Percentiles rank a stretch among this genome's conserved stretches.
Evolutionary conservation across 2,329 filamentous ascomycete species (phyloP).

Genomic region (Exophiala sp.): DNA sequence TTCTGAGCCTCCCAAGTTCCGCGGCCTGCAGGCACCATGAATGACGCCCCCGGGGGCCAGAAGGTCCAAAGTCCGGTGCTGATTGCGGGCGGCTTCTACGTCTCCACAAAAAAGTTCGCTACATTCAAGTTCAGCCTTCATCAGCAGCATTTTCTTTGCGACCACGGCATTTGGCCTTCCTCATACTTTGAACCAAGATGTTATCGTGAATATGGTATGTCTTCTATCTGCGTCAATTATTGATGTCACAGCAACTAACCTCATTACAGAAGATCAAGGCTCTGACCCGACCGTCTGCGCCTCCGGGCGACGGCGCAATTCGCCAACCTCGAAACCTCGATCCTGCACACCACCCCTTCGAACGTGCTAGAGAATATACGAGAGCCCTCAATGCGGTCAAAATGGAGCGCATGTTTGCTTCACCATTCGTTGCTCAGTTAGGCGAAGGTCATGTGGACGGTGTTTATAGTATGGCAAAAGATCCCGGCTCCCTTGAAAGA

Average conservation of each 20-base stretch:
- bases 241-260: neutral
- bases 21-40: neutral
- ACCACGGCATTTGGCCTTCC: neutral
- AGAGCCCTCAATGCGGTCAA: slow-evolving; percentile 78
- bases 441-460: slow-evolving; percentile 90
- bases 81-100: neutral
- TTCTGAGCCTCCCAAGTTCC: neutral
- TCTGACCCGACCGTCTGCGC: slow-evolving; percentile 42
- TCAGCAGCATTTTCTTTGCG: neutral
- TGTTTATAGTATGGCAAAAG: slow-evolving; percentile 73
- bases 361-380: slow-evolving; percentile 80
- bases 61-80: neutral
- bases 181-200: slow-evolving; percentile 1
- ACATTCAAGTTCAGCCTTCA: neutral
- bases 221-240: neutral
- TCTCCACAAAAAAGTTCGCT: slow-evolving; percentile 19
- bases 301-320: slow-evolving; percentile 42
- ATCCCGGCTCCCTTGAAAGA: slow-evolving; percentile 65
- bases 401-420: slow-evolving; percentile 84
- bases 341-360: slow-evolving; percentile 82
- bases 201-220: slow-evolving; percentile 14
- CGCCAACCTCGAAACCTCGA: slow-evolving; percentile 56
- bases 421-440: slow-evolving; percentile 78
- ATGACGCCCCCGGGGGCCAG: neutral
- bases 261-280: slow-evolving; percentile 50